Percentiles rank a stretch among this genome's conserved stretches.
Conservation (phyloP, 2,329 filamentous ascomycete genomes). For the Leptographium lundbergii region DNA sequence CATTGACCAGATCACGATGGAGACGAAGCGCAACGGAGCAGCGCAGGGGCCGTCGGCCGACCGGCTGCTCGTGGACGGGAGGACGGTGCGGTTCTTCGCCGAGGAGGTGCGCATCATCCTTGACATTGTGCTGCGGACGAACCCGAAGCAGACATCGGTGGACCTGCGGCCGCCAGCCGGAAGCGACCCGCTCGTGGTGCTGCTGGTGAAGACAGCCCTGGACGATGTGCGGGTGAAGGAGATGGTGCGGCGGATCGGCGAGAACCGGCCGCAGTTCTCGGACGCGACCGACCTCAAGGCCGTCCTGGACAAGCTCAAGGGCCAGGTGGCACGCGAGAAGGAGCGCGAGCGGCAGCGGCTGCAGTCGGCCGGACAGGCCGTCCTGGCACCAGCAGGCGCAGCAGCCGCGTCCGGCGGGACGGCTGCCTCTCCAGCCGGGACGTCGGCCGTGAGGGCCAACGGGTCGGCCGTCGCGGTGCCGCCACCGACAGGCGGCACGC, state of each 20-base stretch:
- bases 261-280: constrained; percentile 34
- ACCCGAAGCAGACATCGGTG: constrained; percentile 40
- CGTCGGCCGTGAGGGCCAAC: background rate
- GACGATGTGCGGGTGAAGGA: constrained; percentile 36
- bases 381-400: background rate
- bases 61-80: constrained; percentile 39
- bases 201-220: constrained; percentile 43
- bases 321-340: constrained; percentile 21
- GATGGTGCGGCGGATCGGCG: constrained; percentile 41
- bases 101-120: constrained; percentile 44
- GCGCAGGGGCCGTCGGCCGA: constrained; percentile 42
- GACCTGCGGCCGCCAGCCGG: constrained; percentile 40
- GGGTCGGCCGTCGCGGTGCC: background rate
- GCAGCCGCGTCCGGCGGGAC: background rate
- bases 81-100: constrained; percentile 47
- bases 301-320: constrained; percentile 34
- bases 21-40: constrained; percentile 39
- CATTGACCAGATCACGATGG: constrained; percentile 62
- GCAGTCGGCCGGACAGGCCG: constrained; percentile 11
- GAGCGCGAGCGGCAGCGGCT: constrained; percentile 7
- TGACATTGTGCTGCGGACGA: constrained; percentile 45
- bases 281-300: constrained; percentile 43
- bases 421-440: background rate
- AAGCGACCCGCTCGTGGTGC: constrained; percentile 42
- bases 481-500: background rate